phyloP scores from a whole-genome alignment of 345 rosid genomes.

The Kernera saxatilis region DNA sequence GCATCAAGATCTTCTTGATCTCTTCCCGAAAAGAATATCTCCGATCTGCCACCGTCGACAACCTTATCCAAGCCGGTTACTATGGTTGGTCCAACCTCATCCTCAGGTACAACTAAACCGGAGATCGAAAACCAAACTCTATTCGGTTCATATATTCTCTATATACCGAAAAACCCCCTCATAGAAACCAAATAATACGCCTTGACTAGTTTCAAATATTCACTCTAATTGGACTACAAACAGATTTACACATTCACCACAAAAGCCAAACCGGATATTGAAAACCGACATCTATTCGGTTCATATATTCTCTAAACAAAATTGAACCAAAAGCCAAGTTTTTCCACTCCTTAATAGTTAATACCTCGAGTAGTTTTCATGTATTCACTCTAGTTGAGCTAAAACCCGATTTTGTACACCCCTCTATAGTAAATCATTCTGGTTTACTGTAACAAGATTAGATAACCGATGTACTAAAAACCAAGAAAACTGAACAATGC shows the following conservation, averaged over 20 bases:
- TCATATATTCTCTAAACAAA: neutral
- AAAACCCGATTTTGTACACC: conserved; percentile 2
- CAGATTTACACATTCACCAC: neutral
- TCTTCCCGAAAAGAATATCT: conserved; percentile 70
- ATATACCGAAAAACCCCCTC: neutral
- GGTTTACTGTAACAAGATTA: neutral
- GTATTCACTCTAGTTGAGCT: neutral
- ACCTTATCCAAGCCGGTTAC: conserved; percentile 75
- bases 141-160: neutral
- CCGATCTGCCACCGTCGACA: conserved; percentile 71
- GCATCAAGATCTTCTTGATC: conserved; percentile 66
- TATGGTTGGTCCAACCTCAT: conserved; percentile 73
- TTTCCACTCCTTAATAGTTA: neutral
- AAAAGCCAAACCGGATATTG: neutral
- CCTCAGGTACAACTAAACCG: conserved; percentile 45
- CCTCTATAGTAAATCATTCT: neutral
- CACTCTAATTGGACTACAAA: neutral
- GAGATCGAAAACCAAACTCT: neutral
- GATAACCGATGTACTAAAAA: conserved; percentile 2
- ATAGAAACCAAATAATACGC: neutral
- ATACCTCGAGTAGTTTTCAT: neutral
- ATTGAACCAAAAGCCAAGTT: neutral
- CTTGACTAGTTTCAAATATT: neutral
- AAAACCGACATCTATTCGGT: neutral
- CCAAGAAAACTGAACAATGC: conserved; percentile 9